A percentile compares a stretch with the other conserved stretches of the same genome.
Evolutionary conservation across 345 rosid genomes (phyloP).

Genomic region (Arabidopsis suecica): DNA sequence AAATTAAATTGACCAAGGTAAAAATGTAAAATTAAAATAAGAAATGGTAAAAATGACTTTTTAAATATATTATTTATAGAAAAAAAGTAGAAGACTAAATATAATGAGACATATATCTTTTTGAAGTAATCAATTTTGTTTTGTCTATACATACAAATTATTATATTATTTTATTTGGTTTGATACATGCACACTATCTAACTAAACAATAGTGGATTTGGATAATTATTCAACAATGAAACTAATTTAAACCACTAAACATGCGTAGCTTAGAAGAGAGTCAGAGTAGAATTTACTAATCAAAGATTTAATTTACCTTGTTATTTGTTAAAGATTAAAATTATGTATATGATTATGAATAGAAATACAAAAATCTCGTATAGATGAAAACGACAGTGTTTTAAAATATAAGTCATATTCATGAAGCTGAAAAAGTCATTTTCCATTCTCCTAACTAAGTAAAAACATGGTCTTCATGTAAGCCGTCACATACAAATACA

Average conservation of each 20-base stretch:
- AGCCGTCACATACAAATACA: neutral
- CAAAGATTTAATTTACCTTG: too few species aligned
- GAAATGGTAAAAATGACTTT: too few species aligned
- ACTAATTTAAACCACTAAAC: neutral
- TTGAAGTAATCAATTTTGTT: slow-evolving; percentile 30
- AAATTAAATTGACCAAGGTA: neutral
- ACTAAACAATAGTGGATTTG: neutral
- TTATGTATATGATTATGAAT: too few species aligned
- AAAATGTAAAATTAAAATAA: too few species aligned
- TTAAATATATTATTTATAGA: too few species aligned
- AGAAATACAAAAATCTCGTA: too few species aligned
- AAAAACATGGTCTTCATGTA: neutral
- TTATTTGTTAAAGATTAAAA: too few species aligned
- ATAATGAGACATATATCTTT: neutral
- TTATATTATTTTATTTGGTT: neutral
- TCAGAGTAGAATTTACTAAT: too few species aligned
- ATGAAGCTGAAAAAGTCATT: neutral
- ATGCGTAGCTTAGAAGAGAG: too few species aligned
- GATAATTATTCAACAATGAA: neutral
- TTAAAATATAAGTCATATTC: neutral
- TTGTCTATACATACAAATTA: slow-evolving; percentile 11
- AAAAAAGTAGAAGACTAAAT: neutral
- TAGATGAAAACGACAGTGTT: too few species aligned
- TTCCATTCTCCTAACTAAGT: neutral
- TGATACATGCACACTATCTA: neutral